Percentiles rank a stretch among this genome's conserved stretches.
phyloP scores from a whole-genome alignment of 352 stramenopile genomes.

The Phytophthora quininea region DNA sequence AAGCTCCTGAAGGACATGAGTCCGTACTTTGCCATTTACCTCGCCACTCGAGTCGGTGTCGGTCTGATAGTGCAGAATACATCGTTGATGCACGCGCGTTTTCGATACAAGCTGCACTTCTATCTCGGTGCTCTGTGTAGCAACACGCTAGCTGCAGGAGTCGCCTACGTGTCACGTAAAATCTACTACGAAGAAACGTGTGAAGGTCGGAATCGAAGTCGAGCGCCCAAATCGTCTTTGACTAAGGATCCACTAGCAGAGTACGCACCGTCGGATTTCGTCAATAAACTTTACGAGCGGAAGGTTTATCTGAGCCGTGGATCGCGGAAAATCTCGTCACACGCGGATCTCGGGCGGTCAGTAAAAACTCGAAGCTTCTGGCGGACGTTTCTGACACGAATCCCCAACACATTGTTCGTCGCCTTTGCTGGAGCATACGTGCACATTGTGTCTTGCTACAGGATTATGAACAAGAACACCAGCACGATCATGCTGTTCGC shows the following conservation, averaged over 20 bases:
- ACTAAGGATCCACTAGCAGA: not conserved
- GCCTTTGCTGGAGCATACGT: constrained; percentile 24
- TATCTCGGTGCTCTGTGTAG: constrained; percentile 32
- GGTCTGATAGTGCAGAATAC: constrained; percentile 21
- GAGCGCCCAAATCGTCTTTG: constrained; percentile 1
- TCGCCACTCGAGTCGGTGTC: constrained; percentile 13
- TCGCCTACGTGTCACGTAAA: constrained; percentile 9
- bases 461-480: constrained; percentile 2
- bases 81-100: constrained; percentile 14
- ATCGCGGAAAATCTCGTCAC: not conserved
- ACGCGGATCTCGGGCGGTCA: not conserved
- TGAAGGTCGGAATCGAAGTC: constrained; percentile 22
- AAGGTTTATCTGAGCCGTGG: too few relatives aligned
- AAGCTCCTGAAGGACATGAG: constrained; percentile 11
- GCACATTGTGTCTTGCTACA: constrained; percentile 15
- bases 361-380: constrained; percentile 4
- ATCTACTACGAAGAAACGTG: constrained; percentile 28
- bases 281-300: too few relatives aligned
- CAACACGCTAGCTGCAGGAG: constrained; percentile 26
- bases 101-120: constrained; percentile 32
- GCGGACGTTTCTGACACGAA: not conserved
- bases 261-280: too few relatives aligned
- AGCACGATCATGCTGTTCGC: constrained; percentile 19
- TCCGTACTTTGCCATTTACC: not conserved
- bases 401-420: not conserved